Percentiles rank a stretch among this genome's conserved stretches.
phyloP scores from a whole-genome alignment of 2,329 filamentous ascomycete species.

The Verticillium klebahnii region DNA sequence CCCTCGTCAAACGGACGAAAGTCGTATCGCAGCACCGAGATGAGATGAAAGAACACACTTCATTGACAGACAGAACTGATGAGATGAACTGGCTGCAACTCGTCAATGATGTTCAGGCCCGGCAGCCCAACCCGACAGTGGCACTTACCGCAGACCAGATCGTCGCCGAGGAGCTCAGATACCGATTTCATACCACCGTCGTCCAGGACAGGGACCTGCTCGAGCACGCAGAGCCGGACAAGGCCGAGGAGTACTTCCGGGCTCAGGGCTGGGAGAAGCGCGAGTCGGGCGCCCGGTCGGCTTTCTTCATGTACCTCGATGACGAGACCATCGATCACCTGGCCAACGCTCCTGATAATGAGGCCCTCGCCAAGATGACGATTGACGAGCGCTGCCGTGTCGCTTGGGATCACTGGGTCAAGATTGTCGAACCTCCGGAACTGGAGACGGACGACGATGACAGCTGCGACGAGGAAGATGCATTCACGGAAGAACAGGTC shows the following conservation, averaged over 20 bases:
- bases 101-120: not conserved
- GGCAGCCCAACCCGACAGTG: not conserved
- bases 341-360: not conserved
- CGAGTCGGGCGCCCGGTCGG: not conserved
- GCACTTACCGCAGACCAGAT: slow-evolving; percentile 5
- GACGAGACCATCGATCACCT: slow-evolving; percentile 5
- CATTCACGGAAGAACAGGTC: not conserved
- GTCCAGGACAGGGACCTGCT: slow-evolving; percentile 4
- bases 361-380: slow-evolving; percentile 6
- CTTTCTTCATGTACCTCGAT: slow-evolving; percentile 7
- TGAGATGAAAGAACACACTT: not conserved
- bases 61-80: not conserved
- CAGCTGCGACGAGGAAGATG: not conserved
- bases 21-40: not conserved
- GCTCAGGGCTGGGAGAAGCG: not conserved
- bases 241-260: slow-evolving; percentile 4
- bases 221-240: not conserved
- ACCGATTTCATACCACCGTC: slow-evolving; percentile 4
- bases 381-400: not conserved
- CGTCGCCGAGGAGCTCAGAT: slow-evolving; percentile 3
- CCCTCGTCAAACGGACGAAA: not conserved
- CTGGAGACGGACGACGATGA: not conserved
- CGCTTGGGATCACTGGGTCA: slow-evolving; percentile 5
- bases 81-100: not conserved
- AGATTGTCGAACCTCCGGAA: not conserved